Evolutionary conservation across 1,284 basidiomycete species (phyloP).

Genomic region (Sutorius eximius): DNA sequence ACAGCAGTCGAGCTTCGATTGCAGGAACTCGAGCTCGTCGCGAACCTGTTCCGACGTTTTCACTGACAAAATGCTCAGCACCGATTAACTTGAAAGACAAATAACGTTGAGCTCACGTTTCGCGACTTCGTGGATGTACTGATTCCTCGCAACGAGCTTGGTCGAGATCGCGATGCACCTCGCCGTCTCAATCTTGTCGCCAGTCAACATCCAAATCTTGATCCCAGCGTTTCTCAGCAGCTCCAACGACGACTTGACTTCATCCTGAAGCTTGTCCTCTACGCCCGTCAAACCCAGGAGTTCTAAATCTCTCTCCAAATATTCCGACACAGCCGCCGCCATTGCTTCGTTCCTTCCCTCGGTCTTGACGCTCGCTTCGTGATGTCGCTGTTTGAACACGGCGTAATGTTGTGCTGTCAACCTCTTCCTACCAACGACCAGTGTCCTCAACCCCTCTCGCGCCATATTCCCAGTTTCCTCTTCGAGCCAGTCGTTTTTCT

Average conservation of each 20-base stretch:
- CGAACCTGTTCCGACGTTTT: constrained; percentile 80
- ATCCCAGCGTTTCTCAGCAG: constrained; percentile 93
- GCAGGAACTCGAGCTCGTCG: constrained; percentile 92
- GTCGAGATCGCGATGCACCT: constrained; percentile 98
- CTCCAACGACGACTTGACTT: constrained; percentile 93
- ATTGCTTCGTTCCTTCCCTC: constrained; percentile 85
- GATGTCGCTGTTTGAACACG: constrained; percentile 76
- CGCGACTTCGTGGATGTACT: constrained; percentile 96
- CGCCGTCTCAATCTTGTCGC: constrained; percentile 99
- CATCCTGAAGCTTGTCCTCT: constrained; percentile 98
- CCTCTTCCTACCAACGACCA: constrained; percentile 87
- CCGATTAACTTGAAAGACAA: background rate
- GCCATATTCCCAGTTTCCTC: constrained; percentile 99
- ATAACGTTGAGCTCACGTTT: constrained; percentile 62
- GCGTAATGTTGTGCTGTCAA: constrained; percentile 70
- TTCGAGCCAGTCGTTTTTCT: constrained; percentile 98
- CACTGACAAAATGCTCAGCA: constrained; percentile 51
- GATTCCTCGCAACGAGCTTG: constrained; percentile 92
- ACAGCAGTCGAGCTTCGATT: constrained; percentile 95
- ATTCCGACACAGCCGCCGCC: constrained; percentile 69
- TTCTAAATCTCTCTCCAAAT: constrained; percentile 89
- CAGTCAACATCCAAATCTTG: constrained; percentile 99
- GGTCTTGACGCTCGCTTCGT: constrained; percentile 73
- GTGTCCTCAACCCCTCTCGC: constrained; percentile 90
- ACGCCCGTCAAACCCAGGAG: constrained; percentile 94